These are phyloP conservation scores for Polytrichum formosum DNA, from an alignment of 225 moss, liverwort and hornwort species.

Conservation along the genomic window DNA sequence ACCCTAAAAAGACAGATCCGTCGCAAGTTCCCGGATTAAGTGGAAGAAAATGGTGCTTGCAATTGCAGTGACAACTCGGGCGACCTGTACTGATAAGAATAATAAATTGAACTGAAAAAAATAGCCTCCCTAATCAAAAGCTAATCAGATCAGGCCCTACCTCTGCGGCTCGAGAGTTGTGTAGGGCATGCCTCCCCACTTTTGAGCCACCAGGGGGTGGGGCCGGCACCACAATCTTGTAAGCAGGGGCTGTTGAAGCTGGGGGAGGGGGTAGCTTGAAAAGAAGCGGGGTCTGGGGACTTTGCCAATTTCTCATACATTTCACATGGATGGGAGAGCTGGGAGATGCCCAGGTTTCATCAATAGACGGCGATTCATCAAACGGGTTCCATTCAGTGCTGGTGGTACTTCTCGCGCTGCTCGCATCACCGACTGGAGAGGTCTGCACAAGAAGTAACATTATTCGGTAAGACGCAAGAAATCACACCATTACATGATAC, in stretches of 20 bases:
- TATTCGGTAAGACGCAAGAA: neutral
- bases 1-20: neutral
- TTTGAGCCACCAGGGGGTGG: constrained; percentile 11
- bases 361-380: constrained; percentile 22
- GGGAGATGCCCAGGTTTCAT: neutral
- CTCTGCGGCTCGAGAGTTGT: neutral
- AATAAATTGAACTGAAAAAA: neutral
- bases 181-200: neutral
- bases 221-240: constrained; percentile 1
- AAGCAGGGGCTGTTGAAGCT: neutral
- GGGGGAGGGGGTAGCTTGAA: constrained; percentile 14
- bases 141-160: constrained; percentile 26
- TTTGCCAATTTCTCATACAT: too few species aligned
- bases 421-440: constrained; percentile 12
- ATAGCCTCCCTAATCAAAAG: constrained; percentile 14
- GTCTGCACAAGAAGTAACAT: neutral
- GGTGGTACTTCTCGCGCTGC: constrained; percentile 12
- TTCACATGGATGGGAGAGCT: neutral
- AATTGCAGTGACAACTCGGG: neutral
- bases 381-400: constrained; percentile 2
- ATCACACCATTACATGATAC: too few species aligned
- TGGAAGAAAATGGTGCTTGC: neutral
- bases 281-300: constrained; percentile 1
- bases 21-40: neutral
- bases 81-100: neutral